These are phyloP conservation scores for Lanmaoa rubissima DNA, from an alignment of 768 basidiomycete genomes.

Conservation along the genomic window DNA sequence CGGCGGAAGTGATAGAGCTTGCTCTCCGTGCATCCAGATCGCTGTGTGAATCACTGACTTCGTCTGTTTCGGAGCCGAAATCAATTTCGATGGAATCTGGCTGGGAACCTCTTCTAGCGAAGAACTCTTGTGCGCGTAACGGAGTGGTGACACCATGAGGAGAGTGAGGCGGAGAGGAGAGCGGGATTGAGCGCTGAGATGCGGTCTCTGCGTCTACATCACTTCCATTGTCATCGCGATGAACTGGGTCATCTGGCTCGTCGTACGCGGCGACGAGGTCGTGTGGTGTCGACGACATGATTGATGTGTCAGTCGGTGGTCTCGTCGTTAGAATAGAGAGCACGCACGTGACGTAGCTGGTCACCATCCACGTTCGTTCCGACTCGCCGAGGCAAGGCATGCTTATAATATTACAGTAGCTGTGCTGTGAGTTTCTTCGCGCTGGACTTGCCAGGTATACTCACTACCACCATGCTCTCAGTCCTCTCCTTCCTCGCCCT, in stretches of 20 bases:
- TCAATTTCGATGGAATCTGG: slow-evolving; percentile 53
- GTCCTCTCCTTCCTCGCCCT: slow-evolving; percentile 13
- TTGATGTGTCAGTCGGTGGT: neutral
- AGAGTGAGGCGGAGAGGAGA: slow-evolving; percentile 63
- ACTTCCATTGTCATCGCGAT: slow-evolving; percentile 36
- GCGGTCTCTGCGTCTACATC: slow-evolving; percentile 73
- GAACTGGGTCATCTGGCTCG: slow-evolving; percentile 6
- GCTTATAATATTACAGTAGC: neutral
- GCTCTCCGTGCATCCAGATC: slow-evolving; percentile 34
- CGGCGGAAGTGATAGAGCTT: slow-evolving; percentile 51
- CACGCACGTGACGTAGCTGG: slow-evolving; percentile 18
- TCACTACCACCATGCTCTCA: slow-evolving; percentile 15
- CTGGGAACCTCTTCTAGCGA: slow-evolving; percentile 42
- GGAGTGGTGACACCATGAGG: slow-evolving; percentile 35
- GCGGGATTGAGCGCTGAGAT: slow-evolving; percentile 73
- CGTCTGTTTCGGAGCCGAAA: slow-evolving; percentile 52
- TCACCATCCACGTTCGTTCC: neutral
- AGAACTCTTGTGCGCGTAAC: slow-evolving; percentile 26
- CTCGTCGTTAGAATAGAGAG: neutral
- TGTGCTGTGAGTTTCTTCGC: neutral
- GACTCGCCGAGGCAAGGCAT: neutral
- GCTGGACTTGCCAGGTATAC: neutral
- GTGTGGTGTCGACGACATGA: slow-evolving; percentile 15
- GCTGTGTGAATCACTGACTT: slow-evolving; percentile 47
- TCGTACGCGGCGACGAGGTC: slow-evolving; percentile 3